Evolutionary conservation across 176 grass and related monocot species (phyloP).

Genomic region (Zizania latifolia): DNA sequence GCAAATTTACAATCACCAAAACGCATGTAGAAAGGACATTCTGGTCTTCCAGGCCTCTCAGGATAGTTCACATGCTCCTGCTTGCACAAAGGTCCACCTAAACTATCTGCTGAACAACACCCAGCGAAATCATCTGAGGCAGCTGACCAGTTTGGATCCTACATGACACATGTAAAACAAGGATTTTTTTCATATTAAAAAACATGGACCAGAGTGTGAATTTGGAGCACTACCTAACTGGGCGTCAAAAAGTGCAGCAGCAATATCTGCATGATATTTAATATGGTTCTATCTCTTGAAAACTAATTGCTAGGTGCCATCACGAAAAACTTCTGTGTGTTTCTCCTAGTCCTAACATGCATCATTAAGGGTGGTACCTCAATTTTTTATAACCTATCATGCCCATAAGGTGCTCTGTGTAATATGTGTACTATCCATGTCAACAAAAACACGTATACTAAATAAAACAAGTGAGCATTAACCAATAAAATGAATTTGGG

Average conservation of each 20-base stretch:
- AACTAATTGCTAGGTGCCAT: neutral
- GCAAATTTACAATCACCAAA: slow-evolving; percentile 38
- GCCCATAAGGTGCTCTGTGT: no score
- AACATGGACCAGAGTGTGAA: neutral
- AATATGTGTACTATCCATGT: neutral
- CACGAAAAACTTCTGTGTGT: neutral
- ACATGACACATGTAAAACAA: slow-evolving; percentile 7
- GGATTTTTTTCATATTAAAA: neutral
- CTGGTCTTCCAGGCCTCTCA: slow-evolving; percentile 26
- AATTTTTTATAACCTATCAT: no score
- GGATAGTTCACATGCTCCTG: slow-evolving; percentile 25
- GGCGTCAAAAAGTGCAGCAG: neutral
- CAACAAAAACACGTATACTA: neutral
- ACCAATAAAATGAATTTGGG: neutral
- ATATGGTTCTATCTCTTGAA: neutral
- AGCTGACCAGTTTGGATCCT: slow-evolving; percentile 34
- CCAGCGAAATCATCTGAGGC: slow-evolving; percentile 31
- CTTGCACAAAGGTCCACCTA: slow-evolving; percentile 38
- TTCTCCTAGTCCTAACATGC: neutral
- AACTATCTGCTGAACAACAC: slow-evolving; percentile 38
- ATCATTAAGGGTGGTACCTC: no score
- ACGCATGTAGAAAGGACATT: slow-evolving; percentile 32
- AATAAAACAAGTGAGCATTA: neutral
- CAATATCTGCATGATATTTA: neutral
- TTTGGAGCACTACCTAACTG: neutral